A percentile compares a stretch with the other conserved stretches of the same genome.
phyloP scores from a whole-genome alignment of 768 basidiomycete genomes.

The Brasilioporus rufonigricans region DNA sequence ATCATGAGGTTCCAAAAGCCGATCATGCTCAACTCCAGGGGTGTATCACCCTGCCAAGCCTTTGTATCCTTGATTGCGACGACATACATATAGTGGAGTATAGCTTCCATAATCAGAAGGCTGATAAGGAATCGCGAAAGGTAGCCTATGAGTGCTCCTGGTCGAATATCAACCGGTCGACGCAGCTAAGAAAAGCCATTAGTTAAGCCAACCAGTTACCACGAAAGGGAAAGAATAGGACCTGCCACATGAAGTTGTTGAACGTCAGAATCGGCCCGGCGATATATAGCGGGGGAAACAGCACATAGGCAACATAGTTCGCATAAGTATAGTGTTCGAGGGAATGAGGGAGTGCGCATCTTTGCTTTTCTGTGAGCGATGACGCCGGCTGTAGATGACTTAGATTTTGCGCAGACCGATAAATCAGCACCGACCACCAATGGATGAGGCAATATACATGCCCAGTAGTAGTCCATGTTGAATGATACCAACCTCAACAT shows the following conservation, averaged over 20 bases:
- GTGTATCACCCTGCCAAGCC: slow-evolving; percentile 77
- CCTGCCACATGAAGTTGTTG: slow-evolving; percentile 95
- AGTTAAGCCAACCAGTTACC: background rate
- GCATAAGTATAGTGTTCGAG: slow-evolving; percentile 58
- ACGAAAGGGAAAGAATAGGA: slow-evolving; percentile 31
- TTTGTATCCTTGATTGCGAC: slow-evolving; percentile 91
- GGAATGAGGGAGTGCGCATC: slow-evolving; percentile 54
- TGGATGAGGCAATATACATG: slow-evolving; percentile 42
- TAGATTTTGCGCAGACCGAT: background rate
- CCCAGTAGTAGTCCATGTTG: slow-evolving; percentile 92
- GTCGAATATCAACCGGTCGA: slow-evolving; percentile 48
- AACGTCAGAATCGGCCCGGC: slow-evolving; percentile 96
- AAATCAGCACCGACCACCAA: slow-evolving; percentile 39
- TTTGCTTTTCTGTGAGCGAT: slow-evolving; percentile 54
- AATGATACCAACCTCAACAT: slow-evolving; percentile 93
- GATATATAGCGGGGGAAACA: slow-evolving; percentile 94
- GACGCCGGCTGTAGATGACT: slow-evolving; percentile 26
- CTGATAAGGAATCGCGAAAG: slow-evolving; percentile 66
- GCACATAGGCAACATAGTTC: slow-evolving; percentile 79
- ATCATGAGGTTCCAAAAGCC: slow-evolving; percentile 97
- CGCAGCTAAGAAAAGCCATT: slow-evolving; percentile 46
- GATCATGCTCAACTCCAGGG: slow-evolving; percentile 84
- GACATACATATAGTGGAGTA: slow-evolving; percentile 94
- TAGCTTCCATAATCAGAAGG: slow-evolving; percentile 83
- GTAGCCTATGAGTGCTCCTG: slow-evolving; percentile 49